phyloP scores from a whole-genome alignment of 192 early-diverging fungal genomes.

The Podila verticillata region DNA sequence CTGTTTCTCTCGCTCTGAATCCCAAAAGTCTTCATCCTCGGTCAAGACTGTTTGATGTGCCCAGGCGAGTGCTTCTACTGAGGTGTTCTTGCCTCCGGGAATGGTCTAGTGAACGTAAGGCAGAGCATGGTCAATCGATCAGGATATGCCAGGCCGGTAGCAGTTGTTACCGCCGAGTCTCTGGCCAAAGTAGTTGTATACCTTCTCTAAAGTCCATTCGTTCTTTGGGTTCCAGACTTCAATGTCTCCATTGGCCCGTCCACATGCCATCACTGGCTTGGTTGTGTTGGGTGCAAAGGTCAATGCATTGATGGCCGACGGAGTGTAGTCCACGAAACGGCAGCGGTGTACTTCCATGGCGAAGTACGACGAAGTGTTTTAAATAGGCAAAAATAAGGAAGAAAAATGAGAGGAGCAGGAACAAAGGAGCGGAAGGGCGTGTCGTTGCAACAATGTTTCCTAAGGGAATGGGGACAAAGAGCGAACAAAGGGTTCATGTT shows the following conservation, averaged over 20 bases:
- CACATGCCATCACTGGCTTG: conserved; percentile 74
- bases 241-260: conserved; percentile 91
- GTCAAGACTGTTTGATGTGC: conserved; percentile 75
- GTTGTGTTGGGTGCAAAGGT: conserved; percentile 76
- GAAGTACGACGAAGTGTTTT: not conserved
- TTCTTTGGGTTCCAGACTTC: conserved; percentile 88
- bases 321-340: conserved; percentile 89
- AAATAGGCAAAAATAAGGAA: not conserved
- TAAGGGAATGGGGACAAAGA: too few species aligned
- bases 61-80: conserved; percentile 87
- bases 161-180: not conserved
- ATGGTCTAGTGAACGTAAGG: conserved; percentile 68
- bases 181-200: conserved; percentile 24
- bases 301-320: conserved; percentile 86
- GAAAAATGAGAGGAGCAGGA: not conserved
- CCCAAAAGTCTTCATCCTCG: conserved; percentile 71
- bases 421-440: not conserved
- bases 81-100: conserved; percentile 76
- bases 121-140: not conserved
- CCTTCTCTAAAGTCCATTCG: conserved; percentile 83
- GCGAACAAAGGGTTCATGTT: too few species aligned
- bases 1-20: conserved; percentile 70
- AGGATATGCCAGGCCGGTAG: not conserved
- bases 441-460: too few species aligned
- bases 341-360: conserved; percentile 83